A percentile compares a stretch with the other conserved stretches of the same genome.
Evolutionary conservation across 345 rosid species (phyloP).

Genomic region (Corymbia maculata): DNA sequence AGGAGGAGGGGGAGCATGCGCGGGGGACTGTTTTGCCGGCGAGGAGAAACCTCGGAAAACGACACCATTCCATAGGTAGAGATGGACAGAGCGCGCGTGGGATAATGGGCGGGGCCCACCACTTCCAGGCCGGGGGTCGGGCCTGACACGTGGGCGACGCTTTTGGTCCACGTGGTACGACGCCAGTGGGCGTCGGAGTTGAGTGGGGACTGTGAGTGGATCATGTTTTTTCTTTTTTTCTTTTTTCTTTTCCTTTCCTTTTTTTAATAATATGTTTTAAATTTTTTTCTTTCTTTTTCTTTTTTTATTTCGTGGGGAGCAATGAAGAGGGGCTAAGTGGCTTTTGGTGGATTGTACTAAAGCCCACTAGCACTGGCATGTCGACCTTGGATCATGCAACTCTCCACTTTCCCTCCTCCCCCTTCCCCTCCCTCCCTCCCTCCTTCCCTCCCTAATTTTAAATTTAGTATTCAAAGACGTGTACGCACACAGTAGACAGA

Average conservation of each 20-base stretch:
- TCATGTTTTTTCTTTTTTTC: background rate
- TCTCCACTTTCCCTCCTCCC: background rate
- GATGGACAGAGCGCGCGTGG: background rate
- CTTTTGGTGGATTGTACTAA: background rate
- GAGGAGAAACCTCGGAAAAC: background rate
- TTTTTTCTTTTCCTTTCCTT: fast-evolving
- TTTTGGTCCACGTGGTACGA: background rate
- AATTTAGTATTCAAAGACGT: background rate
- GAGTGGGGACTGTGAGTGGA: background rate
- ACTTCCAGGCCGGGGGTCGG: background rate
- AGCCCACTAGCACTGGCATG: background rate
- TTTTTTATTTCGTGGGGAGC: background rate
- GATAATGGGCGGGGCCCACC: background rate
- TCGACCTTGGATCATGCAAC: background rate
- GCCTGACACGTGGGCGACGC: background rate
- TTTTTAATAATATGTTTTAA: no score
- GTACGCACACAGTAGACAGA: background rate
- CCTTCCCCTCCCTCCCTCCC: background rate
- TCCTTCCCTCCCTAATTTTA: background rate
- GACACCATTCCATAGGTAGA: background rate
- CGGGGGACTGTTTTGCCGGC: background rate
- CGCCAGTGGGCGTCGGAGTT: background rate
- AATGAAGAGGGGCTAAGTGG: background rate
- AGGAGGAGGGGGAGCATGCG: background rate
- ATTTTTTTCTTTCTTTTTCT: background rate